phyloP scores from a whole-genome alignment of 208 protist species.

The Leishmania major region DNA sequence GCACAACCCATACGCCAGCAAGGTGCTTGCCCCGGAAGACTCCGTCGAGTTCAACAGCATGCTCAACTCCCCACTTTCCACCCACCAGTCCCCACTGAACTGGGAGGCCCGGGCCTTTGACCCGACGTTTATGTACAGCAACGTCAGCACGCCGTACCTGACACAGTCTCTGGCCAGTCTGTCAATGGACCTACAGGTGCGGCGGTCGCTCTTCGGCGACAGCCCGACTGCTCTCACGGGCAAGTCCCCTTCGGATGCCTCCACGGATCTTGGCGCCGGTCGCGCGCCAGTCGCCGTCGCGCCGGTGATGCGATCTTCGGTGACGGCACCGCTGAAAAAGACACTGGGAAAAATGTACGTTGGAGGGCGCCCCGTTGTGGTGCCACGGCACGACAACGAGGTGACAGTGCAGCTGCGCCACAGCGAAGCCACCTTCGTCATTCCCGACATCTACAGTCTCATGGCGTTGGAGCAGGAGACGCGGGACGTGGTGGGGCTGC shows the following conservation, averaged over 20 bases:
- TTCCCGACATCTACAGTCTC: slow-evolving; percentile 54
- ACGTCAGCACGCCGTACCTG: slow-evolving; percentile 24
- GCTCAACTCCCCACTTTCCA: slow-evolving; percentile 24
- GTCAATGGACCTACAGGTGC: slow-evolving; percentile 16
- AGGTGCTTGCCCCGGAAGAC: slow-evolving; percentile 51
- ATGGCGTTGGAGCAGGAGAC: slow-evolving; percentile 41
- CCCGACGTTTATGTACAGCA: slow-evolving; percentile 25
- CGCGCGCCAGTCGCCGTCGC: background rate
- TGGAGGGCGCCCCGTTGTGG: slow-evolving; percentile 50
- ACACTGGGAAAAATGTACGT: slow-evolving; percentile 52
- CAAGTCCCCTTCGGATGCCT: background rate
- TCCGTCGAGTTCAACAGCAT: slow-evolving; percentile 34
- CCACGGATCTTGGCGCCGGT: background rate
- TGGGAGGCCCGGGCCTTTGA: slow-evolving; percentile 33
- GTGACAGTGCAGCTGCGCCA: slow-evolving; percentile 61
- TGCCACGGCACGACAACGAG: slow-evolving; percentile 53
- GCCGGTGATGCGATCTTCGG: background rate
- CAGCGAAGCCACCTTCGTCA: slow-evolving; percentile 44
- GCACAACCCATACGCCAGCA: slow-evolving; percentile 68
- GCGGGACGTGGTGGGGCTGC: slow-evolving; percentile 47
- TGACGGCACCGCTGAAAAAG: slow-evolving; percentile 22
- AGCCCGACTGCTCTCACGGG: slow-evolving; percentile 12
- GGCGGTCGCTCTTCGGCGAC: slow-evolving; percentile 20
- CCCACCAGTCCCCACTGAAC: slow-evolving; percentile 24
- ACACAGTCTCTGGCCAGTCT: slow-evolving; percentile 20